These are phyloP conservation scores for Trichosporon ovoides DNA, from an alignment of 1,284 basidiomycete genomes.

Conservation along the genomic window DNA sequence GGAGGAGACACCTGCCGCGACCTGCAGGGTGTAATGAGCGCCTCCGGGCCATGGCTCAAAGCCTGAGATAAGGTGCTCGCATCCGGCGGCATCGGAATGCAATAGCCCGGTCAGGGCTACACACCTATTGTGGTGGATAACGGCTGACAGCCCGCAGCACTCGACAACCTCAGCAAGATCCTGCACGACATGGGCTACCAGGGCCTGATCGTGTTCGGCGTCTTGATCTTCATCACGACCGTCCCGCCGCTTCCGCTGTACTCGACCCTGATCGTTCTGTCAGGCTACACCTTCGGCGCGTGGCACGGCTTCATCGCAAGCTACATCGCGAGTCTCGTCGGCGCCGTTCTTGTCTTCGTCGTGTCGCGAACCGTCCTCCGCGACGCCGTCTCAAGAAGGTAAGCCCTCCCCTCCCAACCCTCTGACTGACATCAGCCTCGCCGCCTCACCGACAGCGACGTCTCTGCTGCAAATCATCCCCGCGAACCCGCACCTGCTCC, in stretches of 20 bases:
- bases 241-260: constrained; percentile 53
- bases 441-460: constrained; percentile 37
- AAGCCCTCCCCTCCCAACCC: constrained; percentile 10
- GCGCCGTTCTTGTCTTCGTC: constrained; percentile 52
- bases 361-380: constrained; percentile 41
- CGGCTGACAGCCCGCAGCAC: constrained; percentile 23
- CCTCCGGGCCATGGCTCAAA: not conserved
- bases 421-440: constrained; percentile 25
- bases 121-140: not conserved
- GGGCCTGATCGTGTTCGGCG: constrained; percentile 45
- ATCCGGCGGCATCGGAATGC: not conserved
- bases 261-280: constrained; percentile 53
- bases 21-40: not conserved
- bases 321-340: constrained; percentile 50
- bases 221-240: constrained; percentile 46
- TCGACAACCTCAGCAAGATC: constrained; percentile 41
- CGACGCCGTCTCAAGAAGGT: constrained; percentile 40
- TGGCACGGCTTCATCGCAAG: constrained; percentile 52
- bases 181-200: constrained; percentile 39
- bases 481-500: constrained; percentile 49
- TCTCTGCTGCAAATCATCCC: constrained; percentile 43
- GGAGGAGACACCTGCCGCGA: not conserved
- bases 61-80: not conserved
- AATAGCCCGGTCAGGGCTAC: not conserved
- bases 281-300: constrained; percentile 53